Conservation (phyloP, 176 grass and related monocot species). For the Olyra latifolia region DNA sequence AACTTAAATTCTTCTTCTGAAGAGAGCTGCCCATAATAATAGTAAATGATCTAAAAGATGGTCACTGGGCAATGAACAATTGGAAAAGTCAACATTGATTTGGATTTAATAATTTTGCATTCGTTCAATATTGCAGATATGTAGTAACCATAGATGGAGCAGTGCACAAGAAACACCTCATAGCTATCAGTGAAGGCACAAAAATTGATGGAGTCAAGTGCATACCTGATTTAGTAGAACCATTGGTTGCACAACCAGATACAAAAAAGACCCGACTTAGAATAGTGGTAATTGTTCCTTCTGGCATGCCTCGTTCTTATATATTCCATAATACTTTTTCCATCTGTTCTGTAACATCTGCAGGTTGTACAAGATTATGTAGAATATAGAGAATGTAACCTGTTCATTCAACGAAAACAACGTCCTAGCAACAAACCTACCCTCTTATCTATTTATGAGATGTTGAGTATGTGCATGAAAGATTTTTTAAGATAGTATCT, state of each 20-base stretch:
- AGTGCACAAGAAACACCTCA: slow-evolving; percentile 71
- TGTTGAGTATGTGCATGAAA: background rate
- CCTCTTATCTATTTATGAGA: background rate
- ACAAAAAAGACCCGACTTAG: slow-evolving; percentile 64
- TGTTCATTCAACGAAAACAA: background rate
- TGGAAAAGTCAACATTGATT: background rate
- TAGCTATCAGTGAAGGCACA: slow-evolving; percentile 80
- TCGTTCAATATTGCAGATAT: slow-evolving; percentile 66
- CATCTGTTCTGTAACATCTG: background rate
- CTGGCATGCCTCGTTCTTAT: background rate
- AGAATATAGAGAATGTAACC: background rate
- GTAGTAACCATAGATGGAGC: slow-evolving; percentile 74
- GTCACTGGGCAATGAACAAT: slow-evolving; percentile 1
- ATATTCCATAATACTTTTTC: slow-evolving; percentile 21
- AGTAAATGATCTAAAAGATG: background rate
- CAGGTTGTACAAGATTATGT: background rate
- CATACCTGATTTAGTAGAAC: slow-evolving; percentile 82
- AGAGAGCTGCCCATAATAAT: background rate
- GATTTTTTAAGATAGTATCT: background rate
- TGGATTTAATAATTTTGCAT: slow-evolving; percentile 26
- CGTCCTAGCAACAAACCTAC: background rate
- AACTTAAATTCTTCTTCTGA: background rate
- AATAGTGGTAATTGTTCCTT: slow-evolving; percentile 74
- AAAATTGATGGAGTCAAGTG: slow-evolving; percentile 77
- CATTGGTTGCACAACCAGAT: slow-evolving; percentile 60